A percentile compares a stretch with the other conserved stretches of the same genome.
Evolutionary conservation across 495 filamentous ascomycete species (phyloP).

Genomic region (Penicillium waksmanii): DNA sequence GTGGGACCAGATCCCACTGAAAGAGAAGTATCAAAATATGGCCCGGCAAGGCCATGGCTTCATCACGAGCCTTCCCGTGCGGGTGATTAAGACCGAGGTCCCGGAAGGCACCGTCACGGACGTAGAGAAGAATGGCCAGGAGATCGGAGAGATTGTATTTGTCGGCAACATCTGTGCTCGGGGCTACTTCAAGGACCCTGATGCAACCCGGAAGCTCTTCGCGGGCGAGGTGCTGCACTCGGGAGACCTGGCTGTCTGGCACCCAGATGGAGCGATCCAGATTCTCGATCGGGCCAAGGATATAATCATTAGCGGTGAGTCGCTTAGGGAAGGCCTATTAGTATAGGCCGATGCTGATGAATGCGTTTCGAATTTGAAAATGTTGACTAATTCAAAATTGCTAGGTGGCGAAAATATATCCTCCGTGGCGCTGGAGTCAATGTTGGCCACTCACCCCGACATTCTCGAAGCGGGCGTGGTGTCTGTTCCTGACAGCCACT

Average conservation of each 20-base stretch:
- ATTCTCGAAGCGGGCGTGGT: constrained; percentile 92
- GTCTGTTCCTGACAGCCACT: constrained; percentile 85
- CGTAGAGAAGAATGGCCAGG: constrained; percentile 77
- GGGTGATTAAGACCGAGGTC: constrained; percentile 80
- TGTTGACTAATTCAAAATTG: too few relatives aligned
- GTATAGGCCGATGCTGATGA: too few relatives aligned
- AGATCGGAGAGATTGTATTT: constrained; percentile 94
- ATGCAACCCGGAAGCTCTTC: constrained; percentile 86
- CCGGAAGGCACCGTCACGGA: constrained; percentile 70
- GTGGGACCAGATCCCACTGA: constrained; percentile 71
- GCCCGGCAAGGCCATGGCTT: constrained; percentile 95
- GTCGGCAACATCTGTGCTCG: constrained; percentile 88
- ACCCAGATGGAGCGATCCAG: constrained; percentile 85
- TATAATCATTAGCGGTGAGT: constrained; percentile 93
- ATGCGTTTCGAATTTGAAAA: too few relatives aligned
- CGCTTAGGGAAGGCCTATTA: neutral
- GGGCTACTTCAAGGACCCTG: constrained; percentile 89
- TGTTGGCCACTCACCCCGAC: constrained; percentile 87
- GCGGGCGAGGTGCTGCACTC: constrained; percentile 84
- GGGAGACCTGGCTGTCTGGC: constrained; percentile 91
- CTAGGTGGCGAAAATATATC: constrained; percentile 96
- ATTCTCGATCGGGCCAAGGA: constrained; percentile 95
- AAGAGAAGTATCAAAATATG: constrained; percentile 83
- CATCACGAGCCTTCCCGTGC: constrained; percentile 76
- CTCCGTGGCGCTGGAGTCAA: constrained; percentile 85